Evolutionary conservation across 306 rosid genomes (phyloP), one percentile per base, ranked within the genome.

Genomic region (Sicyos edulis): DNA sequence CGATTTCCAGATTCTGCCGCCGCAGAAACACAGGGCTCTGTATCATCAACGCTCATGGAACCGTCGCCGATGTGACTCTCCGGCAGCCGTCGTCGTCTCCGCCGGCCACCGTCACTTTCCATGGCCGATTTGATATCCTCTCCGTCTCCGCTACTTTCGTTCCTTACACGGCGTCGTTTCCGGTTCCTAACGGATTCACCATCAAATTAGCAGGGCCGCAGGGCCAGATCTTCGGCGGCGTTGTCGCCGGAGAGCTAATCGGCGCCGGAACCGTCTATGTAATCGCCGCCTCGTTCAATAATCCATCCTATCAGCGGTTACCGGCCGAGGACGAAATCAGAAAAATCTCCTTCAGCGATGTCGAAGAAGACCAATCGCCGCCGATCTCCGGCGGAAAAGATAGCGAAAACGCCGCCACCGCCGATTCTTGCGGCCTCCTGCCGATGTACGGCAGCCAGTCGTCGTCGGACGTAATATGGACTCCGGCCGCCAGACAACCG

Each of bases 141-240:
- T 95, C 97, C 0, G 65, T 91, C 10, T 78, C 88, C 74, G 96
- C 99, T 15, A 91, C 99, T 4, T 88, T 95, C 17, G 75, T 95
- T 0, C 83, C 88, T 0, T 79, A 83, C 6, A 14, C 79, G 40
- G 67, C 76, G 6, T 22, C 78, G 14, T 67, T 60, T 2, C 84
- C 84, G 0, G 44, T 72, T 0, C 88, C 95, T 0, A 88, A 56
- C 54, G 89, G 87, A 7, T 89, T 95, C 73, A 72, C 95, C n/a
- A 87, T 91, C 84, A 87, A 96, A 0, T 86, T 93, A 6, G 96
- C 96, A 0, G 99, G 97, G 1, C 96, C 97, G 0, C 97, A 91
- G 66, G 99, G 99, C 2, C 99, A 91, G 95, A 84, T 93, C 82
- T 90, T 93, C 6, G 97, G 99, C 10, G 99, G 99, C 0, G 15